A percentile compares a stretch with the other conserved stretches of the same genome.
Evolutionary conservation across 192 early-diverging fungal genomes (phyloP).

Genomic region (Dissophora ornata): DNA sequence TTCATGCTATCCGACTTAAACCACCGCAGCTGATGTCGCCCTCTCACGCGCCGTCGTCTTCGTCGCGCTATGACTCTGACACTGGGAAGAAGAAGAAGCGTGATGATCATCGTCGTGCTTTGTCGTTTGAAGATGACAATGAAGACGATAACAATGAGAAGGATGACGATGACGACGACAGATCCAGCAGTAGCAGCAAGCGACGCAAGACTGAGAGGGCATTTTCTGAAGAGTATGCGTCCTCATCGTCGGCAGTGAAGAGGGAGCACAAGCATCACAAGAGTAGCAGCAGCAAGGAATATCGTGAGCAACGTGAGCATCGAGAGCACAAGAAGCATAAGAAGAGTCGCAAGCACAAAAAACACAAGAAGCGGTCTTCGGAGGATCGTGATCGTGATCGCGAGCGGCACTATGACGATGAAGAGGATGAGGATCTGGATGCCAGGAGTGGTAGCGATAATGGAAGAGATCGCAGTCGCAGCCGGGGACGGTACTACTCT

Average conservation of each 20-base stretch:
- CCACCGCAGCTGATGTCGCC: conserved; percentile 37
- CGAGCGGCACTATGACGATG: background rate
- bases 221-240: conserved; percentile 42
- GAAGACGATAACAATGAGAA: background rate
- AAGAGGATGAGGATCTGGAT: conserved; percentile 9
- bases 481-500: conserved; percentile 5
- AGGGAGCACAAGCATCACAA: conserved; percentile 38
- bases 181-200: conserved; percentile 24
- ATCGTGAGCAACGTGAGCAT: conserved; percentile 27
- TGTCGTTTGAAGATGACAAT: conserved; percentile 1
- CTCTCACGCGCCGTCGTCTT: background rate
- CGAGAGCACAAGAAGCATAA: conserved; percentile 52
- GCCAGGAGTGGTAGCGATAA: background rate
- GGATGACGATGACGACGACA: conserved; percentile 7
- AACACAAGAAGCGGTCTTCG: conserved; percentile 52
- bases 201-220: conserved; percentile 23
- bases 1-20: conserved; percentile 33
- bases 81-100: conserved; percentile 30
- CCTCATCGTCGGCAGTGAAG: conserved; percentile 17
- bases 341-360: conserved; percentile 52
- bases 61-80: conserved; percentile 38
- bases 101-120: conserved; percentile 1
- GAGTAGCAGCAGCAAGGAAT: conserved; percentile 19
- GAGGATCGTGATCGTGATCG: conserved; percentile 35
- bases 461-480: background rate